These are phyloP conservation scores for Ambrosiella xylebori DNA, from an alignment of 2,329 filamentous ascomycete genomes.

Conservation along the genomic window DNA sequence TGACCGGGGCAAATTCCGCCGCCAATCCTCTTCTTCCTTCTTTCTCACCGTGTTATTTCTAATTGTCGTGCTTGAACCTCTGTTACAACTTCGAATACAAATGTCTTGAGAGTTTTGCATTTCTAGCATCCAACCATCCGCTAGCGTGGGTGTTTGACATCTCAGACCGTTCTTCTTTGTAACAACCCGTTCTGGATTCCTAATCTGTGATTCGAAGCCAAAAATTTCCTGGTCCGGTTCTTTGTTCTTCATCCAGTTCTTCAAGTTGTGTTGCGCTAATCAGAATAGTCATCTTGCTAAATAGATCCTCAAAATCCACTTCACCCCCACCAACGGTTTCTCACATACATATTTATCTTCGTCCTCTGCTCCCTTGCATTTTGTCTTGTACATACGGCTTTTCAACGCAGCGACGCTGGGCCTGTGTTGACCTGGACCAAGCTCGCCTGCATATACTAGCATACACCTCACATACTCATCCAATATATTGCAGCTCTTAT, in stretches of 20 bases:
- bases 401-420: slow-evolving; percentile 1
- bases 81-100: neutral
- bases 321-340: neutral
- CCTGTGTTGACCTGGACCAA: slow-evolving; percentile 8
- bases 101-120: neutral
- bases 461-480: slow-evolving; percentile 2
- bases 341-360: neutral
- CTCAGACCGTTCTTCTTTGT: neutral
- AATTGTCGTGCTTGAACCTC: slow-evolving; percentile 1
- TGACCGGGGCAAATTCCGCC: neutral
- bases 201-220: neutral
- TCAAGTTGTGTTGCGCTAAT: too few species aligned
- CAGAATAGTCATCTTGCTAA: too few species aligned
- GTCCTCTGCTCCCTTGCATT: slow-evolving; percentile 2
- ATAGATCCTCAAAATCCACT: neutral
- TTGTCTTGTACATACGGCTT: slow-evolving; percentile 4
- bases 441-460: slow-evolving; percentile 10
- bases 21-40: neutral
- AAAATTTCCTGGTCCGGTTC: neutral
- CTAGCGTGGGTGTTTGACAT: slow-evolving; percentile 4
- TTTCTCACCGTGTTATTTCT: slow-evolving; percentile 1
- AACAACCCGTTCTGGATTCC: neutral
- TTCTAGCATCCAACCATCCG: slow-evolving; percentile 3
- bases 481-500: neutral
- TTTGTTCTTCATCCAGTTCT: too few species aligned